These are phyloP conservation scores for Termitomyces sp. DNA, from an alignment of 768 basidiomycete species.

Conservation along the genomic window DNA sequence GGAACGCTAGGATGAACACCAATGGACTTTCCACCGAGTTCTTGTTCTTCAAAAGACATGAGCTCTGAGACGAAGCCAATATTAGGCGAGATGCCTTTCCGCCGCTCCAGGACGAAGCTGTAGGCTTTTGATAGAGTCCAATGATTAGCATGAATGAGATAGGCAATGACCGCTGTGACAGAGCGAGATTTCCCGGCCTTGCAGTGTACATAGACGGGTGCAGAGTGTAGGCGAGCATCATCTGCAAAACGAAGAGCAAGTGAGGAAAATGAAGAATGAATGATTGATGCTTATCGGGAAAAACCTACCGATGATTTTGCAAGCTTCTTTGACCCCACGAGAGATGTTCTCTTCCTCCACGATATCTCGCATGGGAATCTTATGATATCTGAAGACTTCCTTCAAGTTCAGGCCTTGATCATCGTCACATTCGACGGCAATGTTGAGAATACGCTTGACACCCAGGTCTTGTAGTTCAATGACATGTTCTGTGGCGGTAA, in stretches of 20 bases:
- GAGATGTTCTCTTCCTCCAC: conserved; percentile 92
- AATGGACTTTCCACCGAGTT: conserved; percentile 72
- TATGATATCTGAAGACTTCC: conserved; percentile 72
- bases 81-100: conserved; percentile 94
- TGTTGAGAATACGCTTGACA: conserved; percentile 84
- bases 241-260: conserved; percentile 42
- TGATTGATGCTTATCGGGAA: not conserved
- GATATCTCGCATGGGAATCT: conserved; percentile 91
- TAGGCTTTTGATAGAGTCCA: conserved; percentile 94
- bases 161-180: conserved; percentile 95
- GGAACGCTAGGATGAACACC: conserved; percentile 50
- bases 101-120: conserved; percentile 84
- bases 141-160: conserved; percentile 95
- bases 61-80: conserved; percentile 97
- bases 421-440: conserved; percentile 87
- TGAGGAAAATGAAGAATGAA: not conserved
- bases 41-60: conserved; percentile 93
- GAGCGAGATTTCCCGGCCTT: conserved; percentile 94
- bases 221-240: conserved; percentile 84
- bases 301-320: conserved; percentile 76
- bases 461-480: conserved; percentile 68
- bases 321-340: conserved; percentile 77
- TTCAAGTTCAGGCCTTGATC: conserved; percentile 67
- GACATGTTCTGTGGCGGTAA: conserved; percentile 70
- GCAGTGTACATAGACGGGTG: conserved; percentile 93